Base-by-base conservation (phyloP, 2,329 filamentous ascomycete species). In the Kalaharituber pfeilii region DNA sequence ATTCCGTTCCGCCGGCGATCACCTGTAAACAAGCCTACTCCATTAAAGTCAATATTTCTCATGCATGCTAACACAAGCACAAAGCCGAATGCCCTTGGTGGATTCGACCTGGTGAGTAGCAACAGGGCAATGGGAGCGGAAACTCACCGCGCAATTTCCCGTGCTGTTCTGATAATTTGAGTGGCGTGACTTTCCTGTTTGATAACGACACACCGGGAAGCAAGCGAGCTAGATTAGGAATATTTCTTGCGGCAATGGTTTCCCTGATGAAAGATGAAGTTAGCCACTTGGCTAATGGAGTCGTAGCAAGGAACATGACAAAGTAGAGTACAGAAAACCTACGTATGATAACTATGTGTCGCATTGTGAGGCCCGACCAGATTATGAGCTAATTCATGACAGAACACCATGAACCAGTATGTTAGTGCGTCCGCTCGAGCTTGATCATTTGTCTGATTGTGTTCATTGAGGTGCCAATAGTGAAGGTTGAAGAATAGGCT, bases 331-430 rank as follows among this genome's bases (percentile, higher is more conserved):
- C 9, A 36, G 42, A 13, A 4, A 13, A 47, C 75, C 68, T 69
- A 80, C 70, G 82, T 89, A 65, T 91, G 94, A 66, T 81, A 94
- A 63, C 81, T 84, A 68, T 94, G 86, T 53, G 83, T 77, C 15
- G 83, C 73, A 64, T 82, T 82, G 67, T 96, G 89, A 59, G 79
- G 75, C 33, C 71, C 69, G 11, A 93, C 85, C 54, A 96, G 70
- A 66, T 96, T 96, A 69, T 96, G 89, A 53, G 89, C 87, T 67
- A 96, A 70, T 70, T 96, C 89, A 66, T 96, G 89, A 57, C 86
- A 89, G 56, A 94, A 67, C 15, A 89, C 86, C 60, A 93, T 83
- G 78, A 83, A 94, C 88, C 88, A 95, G 73, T 86, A 93, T 5
- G 42, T 20, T 5, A 47, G 15, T 11, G n/a, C 24, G 13, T 47